phyloP scores from a whole-genome alignment of 1,284 basidiomycete genomes.

The Anthracocystis panici-leucophaei region DNA sequence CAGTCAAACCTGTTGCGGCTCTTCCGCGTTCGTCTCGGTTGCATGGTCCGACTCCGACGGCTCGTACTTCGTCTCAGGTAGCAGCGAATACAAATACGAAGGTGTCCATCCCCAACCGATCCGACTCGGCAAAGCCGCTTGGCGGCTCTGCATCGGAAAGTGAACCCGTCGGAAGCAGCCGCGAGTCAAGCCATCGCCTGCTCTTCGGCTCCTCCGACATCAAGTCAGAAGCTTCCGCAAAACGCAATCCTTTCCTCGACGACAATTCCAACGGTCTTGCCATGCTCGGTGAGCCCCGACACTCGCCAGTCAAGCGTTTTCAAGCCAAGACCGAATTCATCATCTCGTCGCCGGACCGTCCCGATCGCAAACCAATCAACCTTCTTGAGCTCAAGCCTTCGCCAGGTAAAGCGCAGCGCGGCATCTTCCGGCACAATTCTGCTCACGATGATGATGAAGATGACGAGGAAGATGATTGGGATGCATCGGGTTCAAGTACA shows the following conservation, averaged over 20 bases:
- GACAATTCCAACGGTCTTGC: slow-evolving; percentile 34
- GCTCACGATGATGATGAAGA: slow-evolving; percentile 25
- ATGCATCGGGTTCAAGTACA: slow-evolving; percentile 12
- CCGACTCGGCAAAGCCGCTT: neutral
- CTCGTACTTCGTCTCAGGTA: slow-evolving; percentile 14
- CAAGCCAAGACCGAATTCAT: slow-evolving; percentile 41
- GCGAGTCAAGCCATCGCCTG: slow-evolving; percentile 23
- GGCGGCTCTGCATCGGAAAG: neutral
- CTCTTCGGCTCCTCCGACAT: slow-evolving; percentile 24
- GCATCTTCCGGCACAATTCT: slow-evolving; percentile 48
- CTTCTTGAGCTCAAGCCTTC: slow-evolving; percentile 49
- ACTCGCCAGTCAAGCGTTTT: slow-evolving; percentile 49
- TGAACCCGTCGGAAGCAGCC: slow-evolving; percentile 6
- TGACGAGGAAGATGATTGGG: slow-evolving; percentile 21
- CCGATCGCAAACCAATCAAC: slow-evolving; percentile 52
- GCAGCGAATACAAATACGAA: neutral
- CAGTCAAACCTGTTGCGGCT: slow-evolving; percentile 25
- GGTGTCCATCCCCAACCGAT: neutral
- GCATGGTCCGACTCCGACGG: slow-evolving; percentile 14
- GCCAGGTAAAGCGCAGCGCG: slow-evolving; percentile 52
- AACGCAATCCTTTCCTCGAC: slow-evolving; percentile 29
- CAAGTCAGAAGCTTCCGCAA: neutral
- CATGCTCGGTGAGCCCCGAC: slow-evolving; percentile 37
- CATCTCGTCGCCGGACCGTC: slow-evolving; percentile 40
- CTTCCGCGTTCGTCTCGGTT: slow-evolving; percentile 20